Conservation (phyloP, 305 asterid genomes). For the Fraxinus nigra region DNA sequence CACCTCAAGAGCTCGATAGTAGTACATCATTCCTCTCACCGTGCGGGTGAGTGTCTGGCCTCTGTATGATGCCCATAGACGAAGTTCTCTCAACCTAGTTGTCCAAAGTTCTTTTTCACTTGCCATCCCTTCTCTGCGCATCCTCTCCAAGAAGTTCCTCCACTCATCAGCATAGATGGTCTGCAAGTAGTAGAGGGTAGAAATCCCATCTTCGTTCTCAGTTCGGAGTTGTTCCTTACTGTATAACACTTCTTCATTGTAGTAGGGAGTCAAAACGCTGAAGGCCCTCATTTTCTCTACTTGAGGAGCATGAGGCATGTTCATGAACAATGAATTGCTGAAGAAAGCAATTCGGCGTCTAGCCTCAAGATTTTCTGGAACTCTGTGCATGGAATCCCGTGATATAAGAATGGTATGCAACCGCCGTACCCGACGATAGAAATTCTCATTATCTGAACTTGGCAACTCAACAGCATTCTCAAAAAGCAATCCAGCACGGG, state of each 20-base stretch:
- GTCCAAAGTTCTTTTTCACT: slow-evolving; percentile 46
- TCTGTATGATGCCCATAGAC: slow-evolving; percentile 93
- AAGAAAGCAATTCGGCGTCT: slow-evolving; percentile 52
- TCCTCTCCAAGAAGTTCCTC: slow-evolving; percentile 48
- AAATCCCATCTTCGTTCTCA: slow-evolving; percentile 57
- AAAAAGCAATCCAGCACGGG: slow-evolving; percentile 42
- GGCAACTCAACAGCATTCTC: slow-evolving; percentile 42
- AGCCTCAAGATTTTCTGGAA: slow-evolving; percentile 53
- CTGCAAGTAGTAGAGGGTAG: slow-evolving; percentile 48
- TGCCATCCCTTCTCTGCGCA: slow-evolving; percentile 45
- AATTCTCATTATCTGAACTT: slow-evolving; percentile 32
- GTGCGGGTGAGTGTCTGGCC: slow-evolving; percentile 97
- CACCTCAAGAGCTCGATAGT: slow-evolving; percentile 89
- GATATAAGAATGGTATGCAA: slow-evolving; percentile 48
- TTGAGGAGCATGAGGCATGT: slow-evolving; percentile 56
- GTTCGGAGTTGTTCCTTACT: slow-evolving; percentile 48
- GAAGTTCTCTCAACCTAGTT: slow-evolving; percentile 39
- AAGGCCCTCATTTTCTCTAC: slow-evolving; percentile 55
- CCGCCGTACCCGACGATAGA: slow-evolving; percentile 50
- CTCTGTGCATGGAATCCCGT: slow-evolving; percentile 45
- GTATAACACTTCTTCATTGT: slow-evolving; percentile 47
- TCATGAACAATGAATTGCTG: slow-evolving; percentile 54
- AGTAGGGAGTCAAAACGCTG: slow-evolving; percentile 58
- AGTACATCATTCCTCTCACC: slow-evolving; percentile 96
- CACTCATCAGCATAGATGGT: slow-evolving; percentile 56